Conservation (phyloP, 148 eudicot species). For the Rhododendron ovatum region DNA sequence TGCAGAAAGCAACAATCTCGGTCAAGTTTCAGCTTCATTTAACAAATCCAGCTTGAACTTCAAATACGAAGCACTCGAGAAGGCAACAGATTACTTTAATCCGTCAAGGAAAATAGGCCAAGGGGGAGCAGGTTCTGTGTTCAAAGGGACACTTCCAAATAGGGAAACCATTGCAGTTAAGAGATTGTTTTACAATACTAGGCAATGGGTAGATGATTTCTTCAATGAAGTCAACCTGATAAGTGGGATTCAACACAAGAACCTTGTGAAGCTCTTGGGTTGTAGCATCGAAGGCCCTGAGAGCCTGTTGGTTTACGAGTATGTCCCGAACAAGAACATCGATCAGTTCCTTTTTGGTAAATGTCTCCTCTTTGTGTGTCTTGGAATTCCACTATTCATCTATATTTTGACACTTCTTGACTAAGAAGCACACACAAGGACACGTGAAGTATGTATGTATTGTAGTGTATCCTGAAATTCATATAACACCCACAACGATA, state of each 20-base stretch:
- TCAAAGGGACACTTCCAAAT: conserved; percentile 46
- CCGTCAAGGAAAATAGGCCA: conserved; percentile 47
- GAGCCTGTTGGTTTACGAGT: conserved; percentile 76
- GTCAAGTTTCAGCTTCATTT: conserved; percentile 30
- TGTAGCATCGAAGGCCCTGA: conserved; percentile 71
- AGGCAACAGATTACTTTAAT: conserved; percentile 50
- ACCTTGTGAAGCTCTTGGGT: conserved; percentile 70
- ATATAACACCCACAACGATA: background rate
- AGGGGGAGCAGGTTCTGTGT: conserved; percentile 79
- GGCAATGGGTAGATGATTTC: conserved; percentile 68
- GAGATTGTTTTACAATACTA: conserved; percentile 47
- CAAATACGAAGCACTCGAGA: conserved; percentile 56
- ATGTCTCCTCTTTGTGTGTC: background rate
- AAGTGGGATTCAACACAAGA: conserved; percentile 70
- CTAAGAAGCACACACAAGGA: background rate
- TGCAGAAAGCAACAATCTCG: conserved; percentile 35
- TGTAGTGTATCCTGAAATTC: background rate
- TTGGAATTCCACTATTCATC: background rate
- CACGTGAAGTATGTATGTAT: background rate
- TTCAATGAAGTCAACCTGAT: conserved; percentile 60
- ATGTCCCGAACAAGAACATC: conserved; percentile 59
- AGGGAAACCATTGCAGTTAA: conserved; percentile 60
- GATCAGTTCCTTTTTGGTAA: conserved; percentile 63
- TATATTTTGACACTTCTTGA: background rate
- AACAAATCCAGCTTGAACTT: conserved; percentile 38